Percentiles rank a stretch among this genome's conserved stretches.
Evolutionary conservation across 2,329 filamentous ascomycete genomes (phyloP).

Genomic region (Sporothrix mexicana): DNA sequence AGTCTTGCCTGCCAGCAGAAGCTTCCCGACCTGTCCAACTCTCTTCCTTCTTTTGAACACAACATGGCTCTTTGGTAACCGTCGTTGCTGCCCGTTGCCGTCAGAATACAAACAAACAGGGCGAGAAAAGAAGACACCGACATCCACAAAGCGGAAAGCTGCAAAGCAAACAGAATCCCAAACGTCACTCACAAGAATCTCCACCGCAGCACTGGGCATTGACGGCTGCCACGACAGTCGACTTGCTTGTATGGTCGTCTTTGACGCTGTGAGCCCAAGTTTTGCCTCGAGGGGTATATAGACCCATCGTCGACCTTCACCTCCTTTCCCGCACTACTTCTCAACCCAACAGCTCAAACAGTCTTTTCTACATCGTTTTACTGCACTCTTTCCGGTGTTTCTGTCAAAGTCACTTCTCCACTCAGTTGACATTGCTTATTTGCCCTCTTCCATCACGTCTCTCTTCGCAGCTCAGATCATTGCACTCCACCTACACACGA

Average conservation of each 20-base stretch:
- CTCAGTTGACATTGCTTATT: neutral
- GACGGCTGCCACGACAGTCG: slow-evolving; percentile 36
- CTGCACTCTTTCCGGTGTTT: neutral
- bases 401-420: neutral
- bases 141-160: slow-evolving; percentile 17
- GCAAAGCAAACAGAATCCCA: slow-evolving; percentile 5
- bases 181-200: slow-evolving; percentile 26
- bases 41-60: neutral
- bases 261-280: slow-evolving; percentile 34
- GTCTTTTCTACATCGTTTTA: neutral
- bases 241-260: slow-evolving; percentile 26
- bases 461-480: neutral
- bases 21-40: slow-evolving; percentile 4
- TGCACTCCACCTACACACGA: neutral
- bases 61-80: slow-evolving; percentile 27
- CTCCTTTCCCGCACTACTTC: neutral
- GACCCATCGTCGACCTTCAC: slow-evolving; percentile 29
- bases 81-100: slow-evolving; percentile 30
- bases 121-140: slow-evolving; percentile 20
- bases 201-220: slow-evolving; percentile 32
- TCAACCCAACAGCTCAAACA: slow-evolving; percentile 5
- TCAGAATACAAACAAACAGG: slow-evolving; percentile 28
- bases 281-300: slow-evolving; percentile 33
- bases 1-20: slow-evolving; percentile 14
- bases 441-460: neutral